A percentile compares a stretch with the other conserved stretches of the same genome.
Conservation (phyloP, 768 basidiomycete species). For the Kondoa subrosea region DNA sequence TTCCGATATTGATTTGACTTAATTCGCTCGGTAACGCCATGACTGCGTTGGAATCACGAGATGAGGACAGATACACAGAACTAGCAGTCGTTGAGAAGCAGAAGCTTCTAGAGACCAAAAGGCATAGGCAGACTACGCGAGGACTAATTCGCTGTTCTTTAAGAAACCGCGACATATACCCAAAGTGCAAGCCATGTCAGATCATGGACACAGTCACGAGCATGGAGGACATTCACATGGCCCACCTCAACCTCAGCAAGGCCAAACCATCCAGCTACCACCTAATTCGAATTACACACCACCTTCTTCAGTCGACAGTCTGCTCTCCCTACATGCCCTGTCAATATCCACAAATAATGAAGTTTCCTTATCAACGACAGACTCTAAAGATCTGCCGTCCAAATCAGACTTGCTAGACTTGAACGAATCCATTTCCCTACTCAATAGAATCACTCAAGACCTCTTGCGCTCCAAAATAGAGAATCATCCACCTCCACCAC, state of each 20-base stretch:
- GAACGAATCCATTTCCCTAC: not conserved
- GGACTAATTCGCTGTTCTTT: not conserved
- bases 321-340: not conserved
- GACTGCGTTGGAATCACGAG: too few species aligned
- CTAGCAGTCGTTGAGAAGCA: too few species aligned
- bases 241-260: not conserved
- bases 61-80: too few species aligned
- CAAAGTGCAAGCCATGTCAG: not conserved
- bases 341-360: not conserved
- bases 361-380: too few species aligned
- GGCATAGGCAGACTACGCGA: not conserved
- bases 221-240: not conserved
- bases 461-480: slow-evolving; percentile 7
- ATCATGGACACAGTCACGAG: not conserved
- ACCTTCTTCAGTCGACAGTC: not conserved
- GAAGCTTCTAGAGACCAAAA: too few species aligned
- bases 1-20: too few species aligned
- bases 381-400: not conserved
- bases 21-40: too few species aligned
- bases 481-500: slow-evolving; percentile 23
- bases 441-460: not conserved
- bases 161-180: not conserved
- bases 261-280: not conserved
- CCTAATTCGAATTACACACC: not conserved
- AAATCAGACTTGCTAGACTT: not conserved